A percentile compares a stretch with the other conserved stretches of the same genome.
Conservation (phyloP, 345 rosid genomes). For the Trapa bicornis region DNA sequence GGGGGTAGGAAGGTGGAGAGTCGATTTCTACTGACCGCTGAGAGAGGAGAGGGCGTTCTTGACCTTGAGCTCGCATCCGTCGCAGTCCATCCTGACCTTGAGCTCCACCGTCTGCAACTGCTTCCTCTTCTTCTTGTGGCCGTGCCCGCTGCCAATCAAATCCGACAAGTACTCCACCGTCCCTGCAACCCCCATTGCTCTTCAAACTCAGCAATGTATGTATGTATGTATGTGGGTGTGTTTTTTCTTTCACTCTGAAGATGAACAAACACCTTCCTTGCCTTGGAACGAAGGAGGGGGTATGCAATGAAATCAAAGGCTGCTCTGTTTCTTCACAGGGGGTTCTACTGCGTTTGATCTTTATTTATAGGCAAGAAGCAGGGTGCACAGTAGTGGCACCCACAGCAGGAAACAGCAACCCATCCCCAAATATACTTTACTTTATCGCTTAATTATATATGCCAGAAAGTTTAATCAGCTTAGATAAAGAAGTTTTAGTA, state of each 20-base stretch:
- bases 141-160: slow-evolving; percentile 43
- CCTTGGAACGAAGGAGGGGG: slow-evolving; percentile 2
- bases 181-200: slow-evolving; percentile 79
- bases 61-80: slow-evolving; percentile 96
- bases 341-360: slow-evolving; percentile 1
- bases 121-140: slow-evolving; percentile 46
- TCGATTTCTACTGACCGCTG: slow-evolving; percentile 16
- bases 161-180: slow-evolving; percentile 73
- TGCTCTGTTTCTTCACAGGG: slow-evolving; percentile 7
- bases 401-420: background rate
- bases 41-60: slow-evolving; percentile 76
- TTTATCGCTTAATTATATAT: too few relatives aligned
- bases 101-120: slow-evolving; percentile 79
- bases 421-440: too few relatives aligned
- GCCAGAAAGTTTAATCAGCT: too few relatives aligned
- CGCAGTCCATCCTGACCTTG: slow-evolving; percentile 96
- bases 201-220: background rate
- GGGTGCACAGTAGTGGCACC: background rate
- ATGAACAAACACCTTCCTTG: background rate
- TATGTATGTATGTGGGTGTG: background rate
- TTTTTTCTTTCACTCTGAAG: background rate
- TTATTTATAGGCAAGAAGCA: slow-evolving; percentile 15
- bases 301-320: slow-evolving; percentile 5
- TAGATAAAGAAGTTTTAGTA: too few relatives aligned
- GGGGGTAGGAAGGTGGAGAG: background rate